Percentiles rank a stretch among this genome's conserved stretches.
These are phyloP conservation scores for Kewa caespitosa DNA, from an alignment of 179 eudicot genomes.

Conservation along the genomic window DNA sequence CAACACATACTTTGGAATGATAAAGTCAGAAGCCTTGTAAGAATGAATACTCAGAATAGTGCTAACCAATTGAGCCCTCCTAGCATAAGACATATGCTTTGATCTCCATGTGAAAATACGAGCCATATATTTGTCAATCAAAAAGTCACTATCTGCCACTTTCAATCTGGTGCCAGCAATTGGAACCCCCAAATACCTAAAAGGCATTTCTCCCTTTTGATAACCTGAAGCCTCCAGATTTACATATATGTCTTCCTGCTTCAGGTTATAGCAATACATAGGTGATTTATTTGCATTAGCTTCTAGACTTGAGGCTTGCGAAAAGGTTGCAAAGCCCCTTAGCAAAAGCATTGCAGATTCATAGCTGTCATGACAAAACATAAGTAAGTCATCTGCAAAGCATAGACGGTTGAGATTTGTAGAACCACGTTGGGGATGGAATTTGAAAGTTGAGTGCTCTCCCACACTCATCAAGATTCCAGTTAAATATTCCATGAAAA, in stretches of 20 bases:
- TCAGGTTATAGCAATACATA: neutral
- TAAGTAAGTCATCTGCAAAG: neutral
- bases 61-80: neutral
- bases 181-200: neutral
- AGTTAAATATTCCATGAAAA: neutral
- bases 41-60: neutral
- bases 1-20: neutral
- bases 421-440: neutral
- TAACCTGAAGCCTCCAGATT: no score
- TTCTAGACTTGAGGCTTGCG: neutral
- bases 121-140: neutral
- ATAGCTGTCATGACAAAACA: neutral
- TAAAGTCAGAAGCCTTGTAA: neutral
- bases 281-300: neutral
- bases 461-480: neutral
- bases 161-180: neutral
- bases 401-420: neutral
- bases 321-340: neutral
- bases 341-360: neutral
- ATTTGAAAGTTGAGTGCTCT: neutral
- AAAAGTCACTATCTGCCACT: neutral
- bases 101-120: neutral
- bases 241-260: neutral
- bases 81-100: neutral
- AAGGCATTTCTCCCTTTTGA: no score